A percentile compares a stretch with the other conserved stretches of the same genome.
phyloP scores from a whole-genome alignment of 192 early-diverging fungal genomes.

The Backusella macrospora region DNA sequence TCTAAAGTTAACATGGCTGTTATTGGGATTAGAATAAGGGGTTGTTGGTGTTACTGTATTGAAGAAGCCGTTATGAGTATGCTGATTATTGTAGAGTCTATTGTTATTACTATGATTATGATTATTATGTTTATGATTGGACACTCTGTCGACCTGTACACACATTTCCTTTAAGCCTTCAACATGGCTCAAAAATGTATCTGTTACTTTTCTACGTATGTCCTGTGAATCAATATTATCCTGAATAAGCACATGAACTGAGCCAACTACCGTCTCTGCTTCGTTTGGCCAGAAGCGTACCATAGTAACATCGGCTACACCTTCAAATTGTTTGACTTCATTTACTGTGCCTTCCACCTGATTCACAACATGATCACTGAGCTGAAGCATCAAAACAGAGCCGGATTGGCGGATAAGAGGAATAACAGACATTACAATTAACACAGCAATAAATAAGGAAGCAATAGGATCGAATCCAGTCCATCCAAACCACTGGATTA shows the following conservation, averaged over 20 bases:
- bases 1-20: not conserved
- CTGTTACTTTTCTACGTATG: slow-evolving; percentile 45
- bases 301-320: slow-evolving; percentile 44
- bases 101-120: not conserved
- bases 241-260: slow-evolving; percentile 51
- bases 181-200: slow-evolving; percentile 49
- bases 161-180: slow-evolving; percentile 53
- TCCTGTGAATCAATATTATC: slow-evolving; percentile 33
- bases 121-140: not conserved
- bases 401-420: slow-evolving; percentile 81
- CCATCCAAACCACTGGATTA: slow-evolving; percentile 92
- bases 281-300: slow-evolving; percentile 65
- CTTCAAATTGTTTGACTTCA: slow-evolving; percentile 46
- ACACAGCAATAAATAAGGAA: slow-evolving; percentile 86
- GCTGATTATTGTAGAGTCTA: slow-evolving; percentile 1
- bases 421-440: slow-evolving; percentile 85
- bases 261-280: slow-evolving; percentile 53
- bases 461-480: slow-evolving; percentile 94
- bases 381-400: slow-evolving; percentile 54
- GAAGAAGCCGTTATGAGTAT: slow-evolving; percentile 4
- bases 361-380: slow-evolving; percentile 42
- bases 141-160: slow-evolving; percentile 49
- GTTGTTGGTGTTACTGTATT: not conserved
- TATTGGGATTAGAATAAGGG: not conserved
- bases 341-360: slow-evolving; percentile 50